Percentiles rank a stretch among this genome's conserved stretches.
phyloP scores from a whole-genome alignment of 2,329 filamentous ascomycete genomes.

The Alternaria hordeiaustralica region DNA sequence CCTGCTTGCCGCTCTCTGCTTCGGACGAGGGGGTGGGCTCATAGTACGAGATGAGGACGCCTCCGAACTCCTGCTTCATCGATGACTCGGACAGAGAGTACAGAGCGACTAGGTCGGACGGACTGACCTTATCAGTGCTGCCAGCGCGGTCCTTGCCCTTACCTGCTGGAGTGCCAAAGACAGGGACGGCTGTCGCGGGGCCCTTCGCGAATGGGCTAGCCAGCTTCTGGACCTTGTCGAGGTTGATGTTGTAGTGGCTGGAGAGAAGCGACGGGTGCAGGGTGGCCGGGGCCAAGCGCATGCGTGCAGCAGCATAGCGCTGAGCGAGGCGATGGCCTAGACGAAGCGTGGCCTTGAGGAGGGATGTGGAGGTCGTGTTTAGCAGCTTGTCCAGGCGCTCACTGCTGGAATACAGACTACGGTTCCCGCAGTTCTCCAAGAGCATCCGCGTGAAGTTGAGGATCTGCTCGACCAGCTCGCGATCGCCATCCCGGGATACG shows the following conservation, averaged over 20 bases:
- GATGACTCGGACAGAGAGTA: constrained; percentile 55
- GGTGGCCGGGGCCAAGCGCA: constrained; percentile 69
- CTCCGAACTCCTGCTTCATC: constrained; percentile 79
- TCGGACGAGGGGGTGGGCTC: constrained; percentile 47
- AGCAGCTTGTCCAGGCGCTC: constrained; percentile 86
- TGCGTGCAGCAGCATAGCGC: constrained; percentile 88
- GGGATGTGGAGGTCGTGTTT: constrained; percentile 80
- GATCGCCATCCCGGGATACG: constrained; percentile 77
- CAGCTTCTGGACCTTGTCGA: constrained; percentile 83
- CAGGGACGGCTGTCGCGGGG: constrained; percentile 54
- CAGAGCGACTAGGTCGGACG: constrained; percentile 76
- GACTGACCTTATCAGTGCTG: constrained; percentile 45
- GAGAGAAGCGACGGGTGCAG: constrained; percentile 76
- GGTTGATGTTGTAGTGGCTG: constrained; percentile 78
- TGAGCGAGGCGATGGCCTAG: constrained; percentile 87
- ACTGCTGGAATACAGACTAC: constrained; percentile 95
- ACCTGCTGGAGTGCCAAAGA: constrained; percentile 61
- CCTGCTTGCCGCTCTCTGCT: constrained; percentile 27
- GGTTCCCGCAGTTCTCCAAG: constrained; percentile 93
- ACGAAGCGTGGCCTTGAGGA: constrained; percentile 79
- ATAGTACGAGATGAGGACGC: constrained; percentile 83
- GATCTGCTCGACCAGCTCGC: constrained; percentile 77
- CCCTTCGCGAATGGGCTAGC: constrained; percentile 82
- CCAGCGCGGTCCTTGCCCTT: constrained; percentile 70
- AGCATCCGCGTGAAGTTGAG: constrained; percentile 86